Base-by-base conservation (phyloP, 1,284 basidiomycete genomes). In the Hymenochaete sp. region DNA sequence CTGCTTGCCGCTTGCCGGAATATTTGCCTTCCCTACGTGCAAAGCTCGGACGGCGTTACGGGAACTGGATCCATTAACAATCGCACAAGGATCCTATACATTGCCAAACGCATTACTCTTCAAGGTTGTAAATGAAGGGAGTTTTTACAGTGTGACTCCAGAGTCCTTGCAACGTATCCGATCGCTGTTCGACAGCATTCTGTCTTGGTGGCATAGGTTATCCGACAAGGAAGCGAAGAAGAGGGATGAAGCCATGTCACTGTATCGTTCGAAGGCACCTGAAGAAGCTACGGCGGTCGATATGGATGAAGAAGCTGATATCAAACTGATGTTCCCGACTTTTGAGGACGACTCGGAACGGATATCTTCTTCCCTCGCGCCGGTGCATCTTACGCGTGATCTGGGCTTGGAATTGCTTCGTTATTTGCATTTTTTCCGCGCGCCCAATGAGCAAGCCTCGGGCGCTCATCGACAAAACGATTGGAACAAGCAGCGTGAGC, bases 191-290 rank as follows among this genome's bases (percentile, higher is more conserved):
- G 83, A 90, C 47, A 79, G 84, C 55, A 70, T 83, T 1, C 75
- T 82, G 47, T 72, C 79, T 16, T 71, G 95, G 6, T 98, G 93
- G 93, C 71, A 79, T 26, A 78, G 84, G 27, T 87, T 96, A 57
- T 77, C 80, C 32, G 77, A 80, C 22, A 77, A 77, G 49, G 79
- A 82, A 50, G 72, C 77, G 36, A 75, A 87, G 52, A 72, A 67
- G 14, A 76, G 78, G 29, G 73, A 76, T 31, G 79, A 79, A 27
- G 73, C 79, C 0, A 75, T 78, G 25, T 87, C 86, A 40, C 63
- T 98, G 14, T 99, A 97, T 70, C 83, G 84, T 31, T 71, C 73
- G 45, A 80, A 76, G 35, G 72, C 72, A 45, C 63, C 74, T 22
- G 73, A 79, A 25, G 66, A 87, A 41, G 69, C 75, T 22, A 71